These are phyloP conservation scores for Fusarium burgessii DNA, from an alignment of 2,329 filamentous ascomycete genomes.

Conservation along the genomic window DNA sequence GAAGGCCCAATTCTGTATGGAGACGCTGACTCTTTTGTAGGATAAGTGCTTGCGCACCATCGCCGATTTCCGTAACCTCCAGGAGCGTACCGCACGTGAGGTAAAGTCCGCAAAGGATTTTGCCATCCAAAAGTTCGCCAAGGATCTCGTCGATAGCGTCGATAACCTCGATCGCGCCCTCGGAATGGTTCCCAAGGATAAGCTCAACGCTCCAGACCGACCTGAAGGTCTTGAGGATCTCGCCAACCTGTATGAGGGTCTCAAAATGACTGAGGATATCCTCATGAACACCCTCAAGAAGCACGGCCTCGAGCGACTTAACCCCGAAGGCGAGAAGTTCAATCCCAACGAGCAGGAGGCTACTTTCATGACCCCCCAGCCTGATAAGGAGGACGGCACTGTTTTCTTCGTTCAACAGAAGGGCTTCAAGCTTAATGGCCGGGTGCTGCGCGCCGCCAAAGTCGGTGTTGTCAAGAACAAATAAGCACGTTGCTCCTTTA, in stretches of 20 bases:
- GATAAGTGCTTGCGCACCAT: slow-evolving; percentile 95
- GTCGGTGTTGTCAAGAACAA: slow-evolving; percentile 94
- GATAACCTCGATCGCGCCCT: slow-evolving; percentile 98
- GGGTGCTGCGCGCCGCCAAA: slow-evolving; percentile 91
- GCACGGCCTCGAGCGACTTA: slow-evolving; percentile 91
- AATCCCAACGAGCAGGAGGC: slow-evolving; percentile 97
- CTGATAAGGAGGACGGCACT: slow-evolving; percentile 88
- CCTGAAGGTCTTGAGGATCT: slow-evolving; percentile 76
- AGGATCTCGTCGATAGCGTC: slow-evolving; percentile 93
- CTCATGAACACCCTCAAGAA: slow-evolving; percentile 90
- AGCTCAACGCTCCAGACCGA: slow-evolving; percentile 68
- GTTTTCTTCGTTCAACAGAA: slow-evolving; percentile 96
- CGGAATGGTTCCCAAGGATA: slow-evolving; percentile 79
- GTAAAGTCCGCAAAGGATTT: slow-evolving; percentile 90
- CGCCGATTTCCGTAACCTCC: slow-evolving; percentile 97
- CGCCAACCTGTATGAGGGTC: slow-evolving; percentile 82
- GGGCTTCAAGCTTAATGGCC: slow-evolving; percentile 93
- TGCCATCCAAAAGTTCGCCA: slow-evolving; percentile 94
- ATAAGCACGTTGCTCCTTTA: slow-evolving; percentile 47
- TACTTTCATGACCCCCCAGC: slow-evolving; percentile 90
- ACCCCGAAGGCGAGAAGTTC: slow-evolving; percentile 87
- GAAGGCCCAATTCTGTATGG: not conserved
- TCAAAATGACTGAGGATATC: slow-evolving; percentile 95
- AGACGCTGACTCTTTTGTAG: slow-evolving; percentile 59
- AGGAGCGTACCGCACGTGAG: slow-evolving; percentile 93